Base-by-base conservation (phyloP, 257 asterid species). In the Ocimum tenuiflorum region DNA sequence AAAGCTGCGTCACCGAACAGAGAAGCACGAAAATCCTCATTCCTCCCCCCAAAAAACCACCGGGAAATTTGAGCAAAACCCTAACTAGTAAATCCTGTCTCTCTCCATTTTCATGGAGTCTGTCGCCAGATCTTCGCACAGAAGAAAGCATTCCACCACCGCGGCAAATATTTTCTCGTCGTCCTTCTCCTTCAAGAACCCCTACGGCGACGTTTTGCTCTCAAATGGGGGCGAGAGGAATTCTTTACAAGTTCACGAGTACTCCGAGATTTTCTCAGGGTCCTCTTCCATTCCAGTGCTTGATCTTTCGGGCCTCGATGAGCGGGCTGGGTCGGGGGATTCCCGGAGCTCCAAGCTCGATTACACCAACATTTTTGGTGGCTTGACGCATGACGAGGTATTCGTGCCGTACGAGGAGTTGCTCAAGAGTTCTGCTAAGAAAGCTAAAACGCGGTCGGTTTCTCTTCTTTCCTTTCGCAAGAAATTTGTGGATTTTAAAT, bases 231-330 rank as follows among this genome's bases (percentile, higher is more conserved):
- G 58, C 6, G 65, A 77, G 6, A 54, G 75, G 3, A 78, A 70
- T 72, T 22, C 76, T 29, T 55, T 79, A 3, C 85, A 79, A 45
- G 73, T 62, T 59, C 82, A 75, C 35, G 96, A 86, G 69, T 88
- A 88, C 65, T 58, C 79, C 0, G 98, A 91, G 87, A 88, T 91
- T 69, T 91, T 91, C 62, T 61, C 83, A 18, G 83, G 79, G 13
- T 78, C 86, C 23, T 71, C 87, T 9, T 85, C 96, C 70, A 88
- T 88, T 66, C 98, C 96, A 33, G 84, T 88, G 68, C 87, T 91
- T 65, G 98, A 91, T 72, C 86, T 86, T 49, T 67, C 94, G 47
- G 75, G 59, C 19, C 73, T 91, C 15, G 89, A 84, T 11, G 83
- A 75, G 43, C 74, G 71, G 68, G 60, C 38, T 60, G 88, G 65